Evolutionary conservation across 2,329 filamentous ascomycete species (phyloP).

Genomic region (Bipolaris oryzae): DNA sequence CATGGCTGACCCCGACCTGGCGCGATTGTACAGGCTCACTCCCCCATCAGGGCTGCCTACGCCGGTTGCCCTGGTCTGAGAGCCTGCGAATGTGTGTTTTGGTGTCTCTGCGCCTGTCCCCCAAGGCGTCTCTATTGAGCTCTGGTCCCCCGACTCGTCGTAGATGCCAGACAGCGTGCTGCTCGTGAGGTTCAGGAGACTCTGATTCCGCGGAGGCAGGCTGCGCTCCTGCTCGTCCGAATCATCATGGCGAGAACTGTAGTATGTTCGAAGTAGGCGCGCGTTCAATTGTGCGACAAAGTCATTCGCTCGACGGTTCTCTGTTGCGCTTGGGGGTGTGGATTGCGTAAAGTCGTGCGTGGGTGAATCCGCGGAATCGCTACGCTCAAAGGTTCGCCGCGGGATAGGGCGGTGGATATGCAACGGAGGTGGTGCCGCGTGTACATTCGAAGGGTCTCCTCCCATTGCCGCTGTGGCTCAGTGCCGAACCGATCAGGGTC

Average conservation of each 20-base stretch:
- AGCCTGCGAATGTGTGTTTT: constrained; percentile 29
- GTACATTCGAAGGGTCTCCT: constrained; percentile 35
- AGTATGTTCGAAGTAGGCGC: constrained; percentile 40
- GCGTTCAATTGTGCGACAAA: constrained; percentile 48
- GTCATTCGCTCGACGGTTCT: constrained; percentile 36
- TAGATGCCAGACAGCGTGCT: constrained; percentile 94
- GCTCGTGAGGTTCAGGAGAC: constrained; percentile 82
- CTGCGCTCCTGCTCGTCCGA: constrained; percentile 23
- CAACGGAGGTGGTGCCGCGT: constrained; percentile 30
- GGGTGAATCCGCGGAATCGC: constrained; percentile 36
- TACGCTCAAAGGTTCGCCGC: constrained; percentile 42
- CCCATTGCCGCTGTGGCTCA: constrained; percentile 28
- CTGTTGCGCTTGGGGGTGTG: constrained; percentile 26
- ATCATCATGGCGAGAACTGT: constrained; percentile 30
- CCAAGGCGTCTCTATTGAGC: constrained; percentile 74
- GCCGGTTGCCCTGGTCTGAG: constrained; percentile 26
- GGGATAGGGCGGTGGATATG: constrained; percentile 49
- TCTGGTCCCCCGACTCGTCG: constrained; percentile 52
- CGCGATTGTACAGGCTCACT: constrained; percentile 30
- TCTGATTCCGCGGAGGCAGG: constrained; percentile 67
- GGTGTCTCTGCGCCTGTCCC: constrained; percentile 78
- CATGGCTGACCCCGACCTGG: constrained; percentile 16
- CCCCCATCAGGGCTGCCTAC: constrained; percentile 36
- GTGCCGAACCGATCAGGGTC: constrained; percentile 17
- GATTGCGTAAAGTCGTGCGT: constrained; percentile 29